Evolutionary conservation across 2,329 filamentous ascomycete genomes (phyloP), one percentile per base, ranked within the genome.

Genomic region (Passalora sequoiae): DNA sequence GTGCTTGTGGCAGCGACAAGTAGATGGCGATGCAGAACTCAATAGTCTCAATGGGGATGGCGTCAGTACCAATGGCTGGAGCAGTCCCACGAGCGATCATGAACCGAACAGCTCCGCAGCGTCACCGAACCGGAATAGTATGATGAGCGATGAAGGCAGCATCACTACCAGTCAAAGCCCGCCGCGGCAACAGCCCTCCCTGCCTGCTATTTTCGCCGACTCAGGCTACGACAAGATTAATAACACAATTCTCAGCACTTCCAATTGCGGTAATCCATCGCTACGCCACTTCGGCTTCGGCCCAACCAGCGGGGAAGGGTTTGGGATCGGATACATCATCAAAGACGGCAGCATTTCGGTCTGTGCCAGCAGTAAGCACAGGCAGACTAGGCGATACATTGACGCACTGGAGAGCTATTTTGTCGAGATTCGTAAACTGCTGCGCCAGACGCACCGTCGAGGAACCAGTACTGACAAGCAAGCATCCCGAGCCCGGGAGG

Each of bases 241-340:
- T 71, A 94, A 79, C 51, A 97, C 91, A 6, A 87, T 97, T 52
- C 73, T 98, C 28, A 94, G 87, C 5, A 97, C 92, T 0, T 96
- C 89, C n/a, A 98, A 98, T 72, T 98, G 92, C 66, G 92, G 92
- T 46, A 98, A 97, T 66, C 92, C 92, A 0, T 88, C 84, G 0
- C 80, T 98, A 13, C 82, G 92, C 2, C 91, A 97, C 58, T 98
- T 98, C 59, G 92, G 92, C 3, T 98, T 98, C 62, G 92, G 92
- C 0, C 92, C 92, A 1, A 94, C 91, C 0, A 91, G 86, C 0
- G 91, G 83, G 2, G 89, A 96, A 54, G 92, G 92, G 0, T 97
- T 97, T 61, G 92, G 92, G 21, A 96, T 98, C 43, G 92, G 92
- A 2, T 98, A 98, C 70, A 97, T 98, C 60, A 96, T 98, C 76